phyloP scores from a whole-genome alignment of 768 basidiomycete species.

The Mycena vulgaris region DNA sequence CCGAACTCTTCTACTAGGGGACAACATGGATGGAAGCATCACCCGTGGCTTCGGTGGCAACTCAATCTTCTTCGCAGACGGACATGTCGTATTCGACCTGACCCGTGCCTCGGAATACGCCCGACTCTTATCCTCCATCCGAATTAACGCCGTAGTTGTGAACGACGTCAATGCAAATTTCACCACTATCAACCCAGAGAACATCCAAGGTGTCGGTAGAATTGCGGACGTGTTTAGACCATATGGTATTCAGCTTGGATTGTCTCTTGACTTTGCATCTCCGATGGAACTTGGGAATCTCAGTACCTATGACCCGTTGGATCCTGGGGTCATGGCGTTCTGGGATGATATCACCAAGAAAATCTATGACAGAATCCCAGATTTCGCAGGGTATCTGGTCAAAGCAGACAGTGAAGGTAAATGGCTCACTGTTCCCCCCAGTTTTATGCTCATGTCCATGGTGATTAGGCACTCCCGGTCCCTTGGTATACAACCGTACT shows the following conservation, averaged over 20 bases:
- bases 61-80: constrained; percentile 36
- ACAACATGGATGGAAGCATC: constrained; percentile 40
- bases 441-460: constrained; percentile 18
- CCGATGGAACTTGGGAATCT: constrained; percentile 35
- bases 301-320: constrained; percentile 37
- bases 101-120: constrained; percentile 38
- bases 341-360: constrained; percentile 33
- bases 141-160: constrained; percentile 34
- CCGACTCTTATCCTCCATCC: constrained; percentile 36
- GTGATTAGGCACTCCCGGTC: constrained; percentile 34
- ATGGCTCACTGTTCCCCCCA: constrained; percentile 10
- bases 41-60: constrained; percentile 33
- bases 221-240: constrained; percentile 36
- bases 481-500: constrained; percentile 37
- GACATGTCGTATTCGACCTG: constrained; percentile 31
- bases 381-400: constrained; percentile 38
- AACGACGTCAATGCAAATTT: constrained; percentile 38
- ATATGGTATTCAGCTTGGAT: constrained; percentile 34
- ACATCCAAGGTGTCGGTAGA: constrained; percentile 36
- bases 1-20: constrained; percentile 30
- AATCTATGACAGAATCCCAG: constrained; percentile 33
- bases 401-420: constrained; percentile 38
- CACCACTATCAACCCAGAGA: constrained; percentile 32
- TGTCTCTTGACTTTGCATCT: constrained; percentile 36
- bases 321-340: constrained; percentile 33